Evolutionary conservation across 257 asterid genomes (phyloP).

Genomic region (Verbascum thapsus): DNA sequence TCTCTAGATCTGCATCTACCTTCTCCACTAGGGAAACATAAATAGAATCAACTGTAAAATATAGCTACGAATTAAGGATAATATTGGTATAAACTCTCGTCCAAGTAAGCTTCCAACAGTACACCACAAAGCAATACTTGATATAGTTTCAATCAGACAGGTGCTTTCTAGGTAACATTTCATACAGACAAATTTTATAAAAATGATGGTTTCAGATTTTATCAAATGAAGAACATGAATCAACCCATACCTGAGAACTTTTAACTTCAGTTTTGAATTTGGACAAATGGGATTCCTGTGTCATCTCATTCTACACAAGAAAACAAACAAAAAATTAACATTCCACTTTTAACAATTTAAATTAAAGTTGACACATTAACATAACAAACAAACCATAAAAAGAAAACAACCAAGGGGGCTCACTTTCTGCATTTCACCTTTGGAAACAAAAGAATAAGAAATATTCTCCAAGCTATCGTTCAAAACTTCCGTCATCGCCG

Average conservation of each 20-base stretch:
- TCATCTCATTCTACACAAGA: constrained; percentile 71
- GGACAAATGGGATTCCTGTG: constrained; percentile 70
- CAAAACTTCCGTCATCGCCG: constrained; percentile 68
- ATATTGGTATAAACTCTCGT: too few species aligned
- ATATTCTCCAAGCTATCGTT: constrained; percentile 77
- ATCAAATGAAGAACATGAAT: background rate
- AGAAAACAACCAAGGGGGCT: background rate
- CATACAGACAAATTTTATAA: too few species aligned
- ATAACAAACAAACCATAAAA: background rate
- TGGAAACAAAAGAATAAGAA: constrained; percentile 69
- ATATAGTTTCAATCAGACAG: too few species aligned
- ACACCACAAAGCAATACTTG: too few species aligned
- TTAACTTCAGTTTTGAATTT: constrained; percentile 76
- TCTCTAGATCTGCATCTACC: too few species aligned
- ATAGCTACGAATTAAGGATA: too few species aligned
- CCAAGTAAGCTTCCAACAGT: too few species aligned
- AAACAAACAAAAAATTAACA: constrained; percentile 1
- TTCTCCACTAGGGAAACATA: too few species aligned
- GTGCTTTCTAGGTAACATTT: too few species aligned
- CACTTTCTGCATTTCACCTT: constrained; percentile 75
- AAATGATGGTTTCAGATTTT: too few species aligned
- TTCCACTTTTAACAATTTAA: background rate
- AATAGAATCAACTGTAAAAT: too few species aligned
- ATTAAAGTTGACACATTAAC: background rate
- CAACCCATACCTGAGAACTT: constrained; percentile 65